Conservation (phyloP, 768 basidiomycete species). For the Xerocomellus dryophilus region DNA sequence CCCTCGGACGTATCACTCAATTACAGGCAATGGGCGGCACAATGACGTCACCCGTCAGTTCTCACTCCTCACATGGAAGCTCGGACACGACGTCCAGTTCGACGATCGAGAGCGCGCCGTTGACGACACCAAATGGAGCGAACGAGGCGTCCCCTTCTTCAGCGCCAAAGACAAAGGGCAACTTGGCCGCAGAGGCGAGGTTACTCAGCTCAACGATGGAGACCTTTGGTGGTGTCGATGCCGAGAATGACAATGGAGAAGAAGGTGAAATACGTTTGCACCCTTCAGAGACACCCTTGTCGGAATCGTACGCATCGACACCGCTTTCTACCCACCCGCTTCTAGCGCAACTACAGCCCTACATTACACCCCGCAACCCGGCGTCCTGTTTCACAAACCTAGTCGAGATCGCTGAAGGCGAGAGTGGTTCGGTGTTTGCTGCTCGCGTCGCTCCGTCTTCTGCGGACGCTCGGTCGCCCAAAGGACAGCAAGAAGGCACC, state of each 20-base stretch:
- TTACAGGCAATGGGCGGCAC: constrained; percentile 16
- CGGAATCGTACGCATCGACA: neutral
- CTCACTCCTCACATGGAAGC: constrained; percentile 40
- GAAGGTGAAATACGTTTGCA: neutral
- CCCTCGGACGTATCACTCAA: constrained; percentile 27
- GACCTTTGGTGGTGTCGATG: constrained; percentile 37
- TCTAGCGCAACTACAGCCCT: constrained; percentile 50
- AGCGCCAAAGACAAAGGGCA: constrained; percentile 7
- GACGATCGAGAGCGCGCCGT: constrained; percentile 18
- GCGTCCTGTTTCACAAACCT: constrained; percentile 61
- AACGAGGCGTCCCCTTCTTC: constrained; percentile 4
- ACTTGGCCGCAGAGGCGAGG: constrained; percentile 24
- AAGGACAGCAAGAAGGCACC: neutral
- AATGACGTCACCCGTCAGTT: constrained; percentile 47
- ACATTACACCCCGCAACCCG: constrained; percentile 67
- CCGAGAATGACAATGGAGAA: constrained; percentile 8
- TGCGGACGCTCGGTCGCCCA: constrained; percentile 5
- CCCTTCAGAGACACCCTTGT: neutral
- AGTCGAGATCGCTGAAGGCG: constrained; percentile 80
- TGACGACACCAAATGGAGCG: constrained; percentile 18
- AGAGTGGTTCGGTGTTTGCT: constrained; percentile 68
- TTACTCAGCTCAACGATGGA: constrained; percentile 32
- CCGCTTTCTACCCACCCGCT: constrained; percentile 14
- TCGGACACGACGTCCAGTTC: constrained; percentile 37
- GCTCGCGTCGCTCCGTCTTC: constrained; percentile 31